Base-by-base conservation (phyloP, 805 yeast species). In the Metschnikowia lachancei region DNA sequence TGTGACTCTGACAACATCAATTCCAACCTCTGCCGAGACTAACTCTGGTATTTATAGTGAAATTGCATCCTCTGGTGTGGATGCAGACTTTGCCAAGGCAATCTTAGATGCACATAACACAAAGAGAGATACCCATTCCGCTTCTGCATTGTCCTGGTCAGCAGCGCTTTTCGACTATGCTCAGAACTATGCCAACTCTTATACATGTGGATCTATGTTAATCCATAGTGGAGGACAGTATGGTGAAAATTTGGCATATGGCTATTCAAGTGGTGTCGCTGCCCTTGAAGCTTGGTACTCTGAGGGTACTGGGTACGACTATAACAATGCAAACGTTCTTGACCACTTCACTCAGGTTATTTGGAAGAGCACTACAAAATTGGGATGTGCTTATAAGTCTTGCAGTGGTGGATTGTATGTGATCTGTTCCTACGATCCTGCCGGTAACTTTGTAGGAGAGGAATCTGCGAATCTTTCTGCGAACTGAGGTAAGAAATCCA, bases 301-400 rank as follows among this genome's bases (percentile, higher is more conserved):
- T 17, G 59, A 55, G 43, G 54, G 51, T n/a, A 26, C 14, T 8
- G 33, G 20, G 36, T 55, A 53, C 45, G 50, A 52, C 41, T 55
- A 52, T 51, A 36, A 33, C 22, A 20, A 42, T 17, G 43, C 47
- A 18, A 30, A 26, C 22, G 45, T 34, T 14, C 45, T 67, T 46
- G 65, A 70, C 55, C 96, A 88, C 65, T 88, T 86, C 67, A 85
- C 95, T 17, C 94, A 86, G 63, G 69, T 87, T 38, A 79, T 87
- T 28, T 87, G 96, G 96, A 76, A 73, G 53, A 63, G 69, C 22
- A 70, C 87, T 26, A 72, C 81, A 9, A 63, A 72, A 52, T 46
- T 87, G 13, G 96, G 95, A 16, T 87, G 96, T 69, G 94, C 85
- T 43, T 69, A 72, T 64, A 82, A 80, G 60, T 62, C 74, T 53